phyloP scores from a whole-genome alignment of 2,329 filamentous ascomycete species.

The Fusarium continuum region DNA sequence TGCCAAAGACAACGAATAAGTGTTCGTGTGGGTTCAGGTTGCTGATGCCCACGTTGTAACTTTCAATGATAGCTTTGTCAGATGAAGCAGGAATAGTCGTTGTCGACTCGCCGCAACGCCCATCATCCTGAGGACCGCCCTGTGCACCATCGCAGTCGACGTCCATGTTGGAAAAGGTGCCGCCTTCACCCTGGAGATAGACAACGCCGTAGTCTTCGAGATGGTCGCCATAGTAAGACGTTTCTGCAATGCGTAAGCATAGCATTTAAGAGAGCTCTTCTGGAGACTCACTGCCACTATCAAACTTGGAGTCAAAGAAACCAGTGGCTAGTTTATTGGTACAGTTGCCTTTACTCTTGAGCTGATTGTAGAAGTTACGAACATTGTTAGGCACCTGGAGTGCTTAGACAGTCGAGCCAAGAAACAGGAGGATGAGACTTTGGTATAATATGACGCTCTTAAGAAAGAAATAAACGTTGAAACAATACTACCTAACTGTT shows the following conservation, averaged over 20 bases:
- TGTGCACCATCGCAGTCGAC: conserved; percentile 66
- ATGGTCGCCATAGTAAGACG: not conserved
- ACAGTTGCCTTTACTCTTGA: conserved; percentile 15
- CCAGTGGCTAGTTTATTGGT: conserved; percentile 17
- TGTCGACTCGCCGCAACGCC: conserved; percentile 39
- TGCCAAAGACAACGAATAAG: conserved; percentile 64
- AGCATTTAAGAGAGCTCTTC: too few relatives aligned
- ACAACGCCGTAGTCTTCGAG: not conserved
- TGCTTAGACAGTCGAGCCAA: not conserved
- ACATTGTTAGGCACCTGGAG: conserved; percentile 14
- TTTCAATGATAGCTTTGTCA: conserved; percentile 51
- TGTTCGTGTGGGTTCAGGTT: conserved; percentile 62
- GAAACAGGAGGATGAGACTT: conserved; percentile 2
- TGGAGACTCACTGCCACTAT: conserved; percentile 8
- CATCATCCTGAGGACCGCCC: conserved; percentile 48
- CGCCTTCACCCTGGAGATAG: conserved; percentile 55
- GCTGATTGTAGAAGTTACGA: conserved; percentile 15
- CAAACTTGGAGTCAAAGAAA: conserved; percentile 20
- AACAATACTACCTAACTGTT: not conserved
- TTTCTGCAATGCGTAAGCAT: not conserved
- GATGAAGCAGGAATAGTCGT: conserved; percentile 48
- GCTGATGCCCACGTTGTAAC: conserved; percentile 53
- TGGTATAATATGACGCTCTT: not conserved
- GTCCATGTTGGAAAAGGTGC: conserved; percentile 63
- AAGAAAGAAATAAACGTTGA: not conserved